A percentile compares a stretch with the other conserved stretches of the same genome.
Evolutionary conservation across 192 early-diverging fungal genomes (phyloP).

Genomic region (Diversispora epigaea): DNA sequence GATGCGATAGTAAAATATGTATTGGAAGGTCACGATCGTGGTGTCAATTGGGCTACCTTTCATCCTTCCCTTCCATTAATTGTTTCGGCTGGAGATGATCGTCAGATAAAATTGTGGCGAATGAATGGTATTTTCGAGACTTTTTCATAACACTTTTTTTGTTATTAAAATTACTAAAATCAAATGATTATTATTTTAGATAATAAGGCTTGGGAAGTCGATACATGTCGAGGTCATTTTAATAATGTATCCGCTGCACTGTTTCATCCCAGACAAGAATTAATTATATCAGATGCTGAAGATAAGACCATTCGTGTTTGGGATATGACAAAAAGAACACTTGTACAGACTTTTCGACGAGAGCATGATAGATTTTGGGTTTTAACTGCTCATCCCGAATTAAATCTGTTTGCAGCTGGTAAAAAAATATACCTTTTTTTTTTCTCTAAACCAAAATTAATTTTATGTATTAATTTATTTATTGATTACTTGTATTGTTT

Average conservation of each 20-base stretch:
- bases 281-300: constrained; percentile 91
- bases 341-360: constrained; percentile 93
- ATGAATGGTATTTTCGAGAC: constrained; percentile 79
- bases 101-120: constrained; percentile 97
- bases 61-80: constrained; percentile 96
- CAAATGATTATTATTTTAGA: constrained; percentile 61
- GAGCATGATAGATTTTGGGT: constrained; percentile 98
- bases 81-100: constrained; percentile 96
- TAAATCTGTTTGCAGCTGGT: constrained; percentile 98
- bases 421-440: constrained; percentile 10
- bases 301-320: constrained; percentile 98
- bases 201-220: constrained; percentile 99
- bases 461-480: not conserved
- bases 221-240: constrained; percentile 98
- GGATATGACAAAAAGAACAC: constrained; percentile 95
- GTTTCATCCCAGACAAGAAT: constrained; percentile 95
- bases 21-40: constrained; percentile 94
- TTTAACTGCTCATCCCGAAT: constrained; percentile 91
- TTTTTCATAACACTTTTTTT: not conserved
- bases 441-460: not conserved
- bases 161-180: too few species aligned
- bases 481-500: not conserved
- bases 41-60: constrained; percentile 98
- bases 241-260: constrained; percentile 93
- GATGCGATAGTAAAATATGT: constrained; percentile 98